Base-by-base conservation (phyloP, 805 yeast genomes). In the Metschnikowia sp. region DNA sequence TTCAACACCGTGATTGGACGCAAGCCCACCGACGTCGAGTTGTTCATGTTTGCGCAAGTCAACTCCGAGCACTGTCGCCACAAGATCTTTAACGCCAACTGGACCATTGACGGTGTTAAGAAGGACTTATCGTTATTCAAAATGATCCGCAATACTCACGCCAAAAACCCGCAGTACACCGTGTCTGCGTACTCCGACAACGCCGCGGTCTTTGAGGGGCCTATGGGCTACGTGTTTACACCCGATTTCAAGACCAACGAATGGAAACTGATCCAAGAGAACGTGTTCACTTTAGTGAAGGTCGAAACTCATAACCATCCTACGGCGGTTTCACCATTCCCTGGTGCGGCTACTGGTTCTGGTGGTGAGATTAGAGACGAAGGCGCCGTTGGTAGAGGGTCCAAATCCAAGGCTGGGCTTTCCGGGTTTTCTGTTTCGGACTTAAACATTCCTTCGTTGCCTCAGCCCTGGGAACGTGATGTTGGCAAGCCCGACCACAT, bases 361-460 rank as follows among this genome's bases (percentile, higher is more conserved):
- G 99, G 99, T 67, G 99, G 99, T 75, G 99, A 94, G 72, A 94
- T 94, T 62, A 88, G 99, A 78, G 99, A 94, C 69, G 99, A 94
- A 74, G 99, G 97, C 72, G 99, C 99, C 30, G 96, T 94, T 26
- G 99, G 99, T 54, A 83, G 97, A 67, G 99, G 99, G 39, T 92
- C 98, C 26, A 89, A 89, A 68, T 82, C 98, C 38, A 92, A 94
- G 71, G 96, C 97, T 63, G 99, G 99, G 46, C 76, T 94, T 52
- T 77, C 96, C 36, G 99, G 99, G 8, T 94, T 83, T 69, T 79
- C 95, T 10, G 97, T 90, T 19, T 84, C 96, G 35, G 98, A 94
- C 69, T 77, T 94, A 66, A 76, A 81, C 54, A 91, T 94, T 58
- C 99, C 99, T 40, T 81, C 75, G 19, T 78, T 82, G 61, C 77